Evolutionary conservation across 345 rosid species (phyloP).

Genomic region (Brassica carinata): DNA sequence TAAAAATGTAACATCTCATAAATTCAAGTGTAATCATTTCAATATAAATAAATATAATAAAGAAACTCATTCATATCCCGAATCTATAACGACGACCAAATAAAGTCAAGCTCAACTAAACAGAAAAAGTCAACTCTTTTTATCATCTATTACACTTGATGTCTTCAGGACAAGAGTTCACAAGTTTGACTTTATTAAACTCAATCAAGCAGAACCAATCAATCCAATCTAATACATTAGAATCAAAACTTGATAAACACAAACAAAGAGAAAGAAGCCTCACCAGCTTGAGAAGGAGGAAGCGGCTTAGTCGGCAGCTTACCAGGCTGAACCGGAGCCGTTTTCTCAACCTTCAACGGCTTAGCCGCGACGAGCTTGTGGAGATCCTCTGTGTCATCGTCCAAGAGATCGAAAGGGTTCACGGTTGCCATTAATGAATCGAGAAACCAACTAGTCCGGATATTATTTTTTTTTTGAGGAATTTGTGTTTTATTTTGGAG

Average conservation of each 20-base stretch:
- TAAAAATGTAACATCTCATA: slow-evolving; percentile 3
- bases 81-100: not conserved
- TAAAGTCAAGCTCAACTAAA: not conserved
- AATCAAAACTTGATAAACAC: not conserved
- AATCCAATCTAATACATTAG: not conserved
- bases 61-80: not conserved
- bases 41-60: not conserved
- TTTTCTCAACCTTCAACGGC: slow-evolving; percentile 46
- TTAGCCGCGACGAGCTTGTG: slow-evolving; percentile 59
- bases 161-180: not conserved
- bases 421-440: slow-evolving; percentile 59
- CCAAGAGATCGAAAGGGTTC: slow-evolving; percentile 86
- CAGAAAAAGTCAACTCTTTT: not conserved
- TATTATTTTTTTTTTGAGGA: not conserved
- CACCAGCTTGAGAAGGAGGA: slow-evolving; percentile 87
- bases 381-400: slow-evolving; percentile 72
- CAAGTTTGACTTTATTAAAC: slow-evolving; percentile 3
- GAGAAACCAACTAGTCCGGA: not conserved
- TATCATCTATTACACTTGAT: not conserved
- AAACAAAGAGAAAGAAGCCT: slow-evolving; percentile 11
- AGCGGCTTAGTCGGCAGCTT: slow-evolving; percentile 75
- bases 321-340: slow-evolving; percentile 42
- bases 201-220: slow-evolving; percentile 3
- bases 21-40: not conserved
- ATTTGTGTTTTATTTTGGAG: not conserved